Evolutionary conservation across 352 stramenopile species (phyloP).

Genomic region (Phytophthora quininea): DNA sequence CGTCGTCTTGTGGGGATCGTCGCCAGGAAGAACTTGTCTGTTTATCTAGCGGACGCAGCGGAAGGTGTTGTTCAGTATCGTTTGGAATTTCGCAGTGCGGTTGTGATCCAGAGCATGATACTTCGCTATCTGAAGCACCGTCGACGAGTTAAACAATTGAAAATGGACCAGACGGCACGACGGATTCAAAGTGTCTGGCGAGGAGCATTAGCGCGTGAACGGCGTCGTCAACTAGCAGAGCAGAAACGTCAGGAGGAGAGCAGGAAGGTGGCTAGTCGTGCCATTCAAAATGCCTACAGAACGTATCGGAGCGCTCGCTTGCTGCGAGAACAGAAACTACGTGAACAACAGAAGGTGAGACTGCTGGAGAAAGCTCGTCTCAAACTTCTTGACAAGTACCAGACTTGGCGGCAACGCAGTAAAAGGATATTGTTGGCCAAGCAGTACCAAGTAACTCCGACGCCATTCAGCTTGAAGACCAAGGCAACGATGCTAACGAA

Average conservation of each 20-base stretch:
- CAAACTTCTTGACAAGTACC: conserved; percentile 29
- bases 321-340: conserved; percentile 19
- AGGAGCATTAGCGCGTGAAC: conserved; percentile 3
- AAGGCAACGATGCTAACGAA: not conserved
- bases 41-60: conserved; percentile 20
- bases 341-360: conserved; percentile 8
- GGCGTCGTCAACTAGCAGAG: conserved; percentile 12
- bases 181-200: conserved; percentile 23
- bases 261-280: conserved; percentile 3
- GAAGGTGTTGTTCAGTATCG: conserved; percentile 27
- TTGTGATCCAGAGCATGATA: conserved; percentile 17
- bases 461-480: not conserved
- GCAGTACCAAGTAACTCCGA: not conserved
- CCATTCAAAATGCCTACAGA: conserved; percentile 21
- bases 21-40: conserved; percentile 29
- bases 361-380: conserved; percentile 18
- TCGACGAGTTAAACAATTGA: conserved; percentile 13
- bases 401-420: conserved; percentile 15
- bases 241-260: conserved; percentile 2
- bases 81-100: conserved; percentile 23
- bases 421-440: not conserved
- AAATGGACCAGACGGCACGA: conserved; percentile 10
- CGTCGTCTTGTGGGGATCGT: conserved; percentile 46
- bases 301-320: conserved; percentile 11
- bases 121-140: conserved; percentile 25